Base-by-base conservation (phyloP, 2,329 filamentous ascomycete species). In the Drechslerella dactyloides region DNA sequence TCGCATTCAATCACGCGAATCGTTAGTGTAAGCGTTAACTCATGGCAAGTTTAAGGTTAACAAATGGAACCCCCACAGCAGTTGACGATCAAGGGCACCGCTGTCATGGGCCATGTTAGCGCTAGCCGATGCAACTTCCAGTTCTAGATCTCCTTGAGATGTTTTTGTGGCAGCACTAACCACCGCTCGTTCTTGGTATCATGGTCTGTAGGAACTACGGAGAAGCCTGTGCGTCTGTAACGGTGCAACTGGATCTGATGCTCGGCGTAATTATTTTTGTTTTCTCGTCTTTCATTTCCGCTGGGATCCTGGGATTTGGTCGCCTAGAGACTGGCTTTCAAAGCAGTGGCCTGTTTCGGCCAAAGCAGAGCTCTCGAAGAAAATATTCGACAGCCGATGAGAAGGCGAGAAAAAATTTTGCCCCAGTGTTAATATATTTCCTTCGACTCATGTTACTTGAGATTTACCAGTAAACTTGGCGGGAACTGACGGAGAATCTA, bases 1-100 rank as follows among this genome's bases (percentile, higher is more conserved):
- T 58, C 27, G 27, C 27, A 48, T 65, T 57, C 68, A 23, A 72
- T 65, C 68, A 72, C 68, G 68, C 68, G 56, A 72, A 72, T 65
- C 68, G 37, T 72, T 72, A 65, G 51, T 56, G 68, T 72, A 72
- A 72, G 50, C 35, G 51, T 65, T 60, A 65, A 56, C 60, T 51
- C 55, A 65, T 61, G 60, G 51, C 61, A 21, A 56, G 61, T 30
- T 46, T 35, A 72, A 55, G 50, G 53, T 44, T 30, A 53, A 59
- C 48, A 40, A 56, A 23, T 19, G 57, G 33, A 54, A 50, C 68
- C 68, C 68, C 59, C 68, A 52, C 48, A 27, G 55, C 21, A 56
- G 19, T 5, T 13, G 11, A 27, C 27, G 33, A 35, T 42, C 59
- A 60, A 30, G 55, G 55, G 17, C 60, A 48, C 55, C 50, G 55